Conservation (phyloP, 1,139 yeast species). For the Zygoascus hellenicus region DNA sequence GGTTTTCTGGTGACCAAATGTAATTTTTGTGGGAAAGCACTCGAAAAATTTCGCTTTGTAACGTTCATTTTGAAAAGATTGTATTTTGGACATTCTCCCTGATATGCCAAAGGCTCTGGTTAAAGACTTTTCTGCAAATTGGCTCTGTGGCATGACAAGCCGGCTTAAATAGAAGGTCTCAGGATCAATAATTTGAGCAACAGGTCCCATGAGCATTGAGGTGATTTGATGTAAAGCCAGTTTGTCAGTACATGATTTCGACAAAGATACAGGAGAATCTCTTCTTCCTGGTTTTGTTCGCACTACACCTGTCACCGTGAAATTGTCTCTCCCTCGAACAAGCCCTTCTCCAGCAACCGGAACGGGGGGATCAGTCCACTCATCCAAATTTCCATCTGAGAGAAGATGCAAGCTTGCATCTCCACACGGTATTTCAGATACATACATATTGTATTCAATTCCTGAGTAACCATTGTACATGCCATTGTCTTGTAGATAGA, state of each 20-base stretch:
- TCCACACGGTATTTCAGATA: slow-evolving; percentile 89
- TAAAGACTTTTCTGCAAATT: slow-evolving; percentile 37
- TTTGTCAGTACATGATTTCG: slow-evolving; percentile 89
- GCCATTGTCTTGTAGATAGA: not conserved
- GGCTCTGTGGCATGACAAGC: slow-evolving; percentile 47
- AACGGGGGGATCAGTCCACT: slow-evolving; percentile 22
- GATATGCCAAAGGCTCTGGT: slow-evolving; percentile 36
- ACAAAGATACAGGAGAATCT: slow-evolving; percentile 63
- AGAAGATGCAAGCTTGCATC: slow-evolving; percentile 59
- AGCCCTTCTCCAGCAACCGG: slow-evolving; percentile 27
- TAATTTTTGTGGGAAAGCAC: slow-evolving; percentile 14
- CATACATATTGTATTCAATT: slow-evolving; percentile 49
- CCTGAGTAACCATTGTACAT: slow-evolving; percentile 15
- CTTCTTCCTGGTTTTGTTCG: slow-evolving; percentile 88
- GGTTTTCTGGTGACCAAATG: slow-evolving; percentile 17
- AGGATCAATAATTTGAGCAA: slow-evolving; percentile 39
- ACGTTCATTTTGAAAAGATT: not conserved
- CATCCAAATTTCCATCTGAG: slow-evolving; percentile 32
- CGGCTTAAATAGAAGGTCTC: slow-evolving; percentile 44
- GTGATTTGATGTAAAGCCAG: slow-evolving; percentile 56
- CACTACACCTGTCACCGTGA: slow-evolving; percentile 53
- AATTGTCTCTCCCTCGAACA: slow-evolving; percentile 64
- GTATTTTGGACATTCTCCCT: slow-evolving; percentile 12
- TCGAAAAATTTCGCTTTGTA: slow-evolving; percentile 12
- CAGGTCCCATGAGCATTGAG: slow-evolving; percentile 53